Base-by-base conservation (phyloP, 2,329 filamentous ascomycete genomes). In the Ascochyta koolunga region DNA sequence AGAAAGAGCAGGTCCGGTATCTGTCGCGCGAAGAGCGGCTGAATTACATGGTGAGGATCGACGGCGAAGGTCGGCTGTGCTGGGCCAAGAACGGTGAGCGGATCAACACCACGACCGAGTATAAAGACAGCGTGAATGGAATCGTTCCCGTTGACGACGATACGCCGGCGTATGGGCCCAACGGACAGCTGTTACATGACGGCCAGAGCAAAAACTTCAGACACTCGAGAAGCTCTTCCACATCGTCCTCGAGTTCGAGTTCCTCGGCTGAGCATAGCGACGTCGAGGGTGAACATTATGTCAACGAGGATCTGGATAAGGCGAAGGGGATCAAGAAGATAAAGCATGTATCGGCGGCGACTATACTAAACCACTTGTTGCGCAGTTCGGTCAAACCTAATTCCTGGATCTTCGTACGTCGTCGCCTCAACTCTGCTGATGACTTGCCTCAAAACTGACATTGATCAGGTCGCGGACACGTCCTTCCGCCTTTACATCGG, bases 401-500 rank as follows among this genome's bases (percentile, higher is more conserved):
- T 67, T 95, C 90, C 4, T 96, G 93, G 93, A 96, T 96, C 60
- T 97, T 96, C 66, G 92, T 82, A 60, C 63, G 77, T 65, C 63
- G 77, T 65, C 4, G 10, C 11, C 38, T 33, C 31, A 16, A 18
- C 11, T 29, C 2, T 5, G 6, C 5, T 11, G 2, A 25, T n/a
- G 22, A 27, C n/a, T 19, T 16, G 7, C 25, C 16, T 43, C 7
- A 19, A 37, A 11, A 15, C 52, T 56, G 16, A 56, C 38, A 29
- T 15, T 4, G 13, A 31, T 15, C 39, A 75, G 73, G 73, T 93
- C 7, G 89, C 89, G 21, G 92, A 96, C 74, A 93, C 90, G 1
- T 88, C 85, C 1, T 95, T 93, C 72, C 86, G 90, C 0, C 80
- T 96, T 0, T 96, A 96, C 71, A 86, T 96, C 29, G 92, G 92